A percentile compares a stretch with the other conserved stretches of the same genome.
phyloP scores from a whole-genome alignment of 257 asterid species.

The Ilex aquifolium region DNA sequence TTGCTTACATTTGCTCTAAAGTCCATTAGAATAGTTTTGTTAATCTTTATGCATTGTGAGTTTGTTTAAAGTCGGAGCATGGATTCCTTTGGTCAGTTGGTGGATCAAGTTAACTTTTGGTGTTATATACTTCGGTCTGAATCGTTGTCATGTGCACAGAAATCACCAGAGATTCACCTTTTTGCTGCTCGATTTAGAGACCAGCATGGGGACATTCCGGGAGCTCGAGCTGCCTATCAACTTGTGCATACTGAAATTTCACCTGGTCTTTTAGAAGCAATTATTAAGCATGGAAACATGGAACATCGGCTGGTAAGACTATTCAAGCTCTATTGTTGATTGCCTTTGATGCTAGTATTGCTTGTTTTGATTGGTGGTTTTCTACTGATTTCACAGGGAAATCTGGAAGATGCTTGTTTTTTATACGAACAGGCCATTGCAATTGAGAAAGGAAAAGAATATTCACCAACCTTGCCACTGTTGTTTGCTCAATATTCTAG shows the following conservation, averaged over 20 bases:
- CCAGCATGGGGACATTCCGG: conserved; percentile 73
- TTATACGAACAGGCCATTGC: conserved; percentile 89
- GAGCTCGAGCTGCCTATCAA: conserved; percentile 92
- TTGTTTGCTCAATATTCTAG: conserved; percentile 91
- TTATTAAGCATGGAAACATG: conserved; percentile 95
- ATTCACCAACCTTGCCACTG: conserved; percentile 77
- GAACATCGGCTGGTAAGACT: conserved; percentile 74
- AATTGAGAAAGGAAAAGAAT: conserved; percentile 95
- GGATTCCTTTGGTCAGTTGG: not conserved
- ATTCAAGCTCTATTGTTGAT: not conserved
- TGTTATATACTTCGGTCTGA: not conserved
- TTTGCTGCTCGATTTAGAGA: conserved; percentile 89
- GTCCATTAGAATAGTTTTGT: too few species aligned
- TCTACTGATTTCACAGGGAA: conserved; percentile 52
- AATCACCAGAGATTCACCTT: conserved; percentile 95
- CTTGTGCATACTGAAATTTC: conserved; percentile 89
- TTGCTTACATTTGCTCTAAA: too few species aligned
- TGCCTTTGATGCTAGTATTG: not conserved
- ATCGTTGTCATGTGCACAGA: conserved; percentile 40
- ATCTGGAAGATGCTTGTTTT: conserved; percentile 72
- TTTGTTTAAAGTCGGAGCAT: too few species aligned
- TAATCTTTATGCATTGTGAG: too few species aligned
- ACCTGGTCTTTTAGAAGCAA: conserved; percentile 96
- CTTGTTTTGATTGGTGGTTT: conserved; percentile 1
- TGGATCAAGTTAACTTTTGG: too few species aligned